phyloP scores from a whole-genome alignment of 1,139 yeast species.

The Candida albicans region DNA sequence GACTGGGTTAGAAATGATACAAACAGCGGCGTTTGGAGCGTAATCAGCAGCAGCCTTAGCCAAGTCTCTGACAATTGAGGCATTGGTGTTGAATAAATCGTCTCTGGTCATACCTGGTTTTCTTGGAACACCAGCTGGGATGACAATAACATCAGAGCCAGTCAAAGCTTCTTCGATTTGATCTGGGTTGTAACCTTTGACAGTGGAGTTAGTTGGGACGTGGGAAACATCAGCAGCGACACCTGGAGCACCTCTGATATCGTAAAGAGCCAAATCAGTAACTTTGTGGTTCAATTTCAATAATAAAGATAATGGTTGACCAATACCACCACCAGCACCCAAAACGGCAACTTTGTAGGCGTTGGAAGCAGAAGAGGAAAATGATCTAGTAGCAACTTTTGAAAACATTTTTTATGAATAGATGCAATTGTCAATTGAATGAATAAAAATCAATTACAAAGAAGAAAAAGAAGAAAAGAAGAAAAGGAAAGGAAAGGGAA shows the following conservation, averaged over 20 bases:
- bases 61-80: slow-evolving; percentile 81
- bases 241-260: slow-evolving; percentile 88
- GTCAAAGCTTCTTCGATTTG: slow-evolving; percentile 60
- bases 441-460: neutral
- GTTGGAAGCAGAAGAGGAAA: slow-evolving; percentile 59
- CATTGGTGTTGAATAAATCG: slow-evolving; percentile 90
- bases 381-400: slow-evolving; percentile 60
- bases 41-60: slow-evolving; percentile 75
- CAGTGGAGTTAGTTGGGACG: slow-evolving; percentile 77
- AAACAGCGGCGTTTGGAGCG: slow-evolving; percentile 74
- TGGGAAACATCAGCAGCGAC: slow-evolving; percentile 92
- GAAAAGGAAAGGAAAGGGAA: slow-evolving; percentile 5
- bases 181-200: slow-evolving; percentile 69
- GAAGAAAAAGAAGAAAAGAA: slow-evolving; percentile 2
- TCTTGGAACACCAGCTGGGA: slow-evolving; percentile 97
- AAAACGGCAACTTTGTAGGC: slow-evolving; percentile 74
- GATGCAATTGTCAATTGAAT: slow-evolving; percentile 6
- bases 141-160: slow-evolving; percentile 75
- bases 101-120: slow-evolving; percentile 99
- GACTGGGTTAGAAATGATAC: slow-evolving; percentile 91
- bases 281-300: slow-evolving; percentile 65
- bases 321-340: slow-evolving; percentile 89
- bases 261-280: slow-evolving; percentile 75
- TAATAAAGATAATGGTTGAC: slow-evolving; percentile 88
- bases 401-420: slow-evolving; percentile 35